Percentiles rank a stretch among this genome's conserved stretches.
phyloP scores from a whole-genome alignment of 768 basidiomycete genomes.

The Pleurotus pulmonarius region DNA sequence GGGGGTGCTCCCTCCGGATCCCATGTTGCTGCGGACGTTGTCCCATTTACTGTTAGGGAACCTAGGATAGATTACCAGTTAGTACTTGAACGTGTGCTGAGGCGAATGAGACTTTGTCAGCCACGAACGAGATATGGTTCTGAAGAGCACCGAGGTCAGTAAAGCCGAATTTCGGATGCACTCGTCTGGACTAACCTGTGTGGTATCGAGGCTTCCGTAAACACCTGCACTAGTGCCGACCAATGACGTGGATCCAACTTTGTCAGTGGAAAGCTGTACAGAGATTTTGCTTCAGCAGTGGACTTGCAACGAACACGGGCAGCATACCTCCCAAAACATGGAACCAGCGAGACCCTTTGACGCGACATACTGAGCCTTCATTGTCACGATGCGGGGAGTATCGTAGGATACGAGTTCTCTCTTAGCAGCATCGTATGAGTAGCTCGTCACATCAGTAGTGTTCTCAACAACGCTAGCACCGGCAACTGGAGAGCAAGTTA shows the following conservation, averaged over 20 bases:
- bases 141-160: conserved; percentile 8
- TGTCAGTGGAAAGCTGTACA: conserved; percentile 53
- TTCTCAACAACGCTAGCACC: conserved; percentile 66
- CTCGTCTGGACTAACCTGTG: conserved; percentile 18
- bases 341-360: conserved; percentile 59
- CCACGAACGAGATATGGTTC: conserved; percentile 59
- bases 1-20: conserved; percentile 20
- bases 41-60: conserved; percentile 70
- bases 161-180: not conserved
- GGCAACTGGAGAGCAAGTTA: conserved; percentile 27
- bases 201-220: conserved; percentile 55
- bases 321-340: conserved; percentile 69
- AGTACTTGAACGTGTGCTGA: not conserved
- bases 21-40: conserved; percentile 67
- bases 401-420: conserved; percentile 76
- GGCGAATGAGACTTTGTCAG: not conserved
- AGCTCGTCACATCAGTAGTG: conserved; percentile 64
- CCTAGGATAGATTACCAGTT: conserved; percentile 23
- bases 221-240: conserved; percentile 43
- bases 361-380: conserved; percentile 68
- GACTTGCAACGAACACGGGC: conserved; percentile 1
- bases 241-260: conserved; percentile 54
- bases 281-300: not conserved
- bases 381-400: conserved; percentile 57
- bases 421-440: conserved; percentile 69